Conservation (phyloP, 441 rosid species). For the Gossypium davidsonii region DNA sequence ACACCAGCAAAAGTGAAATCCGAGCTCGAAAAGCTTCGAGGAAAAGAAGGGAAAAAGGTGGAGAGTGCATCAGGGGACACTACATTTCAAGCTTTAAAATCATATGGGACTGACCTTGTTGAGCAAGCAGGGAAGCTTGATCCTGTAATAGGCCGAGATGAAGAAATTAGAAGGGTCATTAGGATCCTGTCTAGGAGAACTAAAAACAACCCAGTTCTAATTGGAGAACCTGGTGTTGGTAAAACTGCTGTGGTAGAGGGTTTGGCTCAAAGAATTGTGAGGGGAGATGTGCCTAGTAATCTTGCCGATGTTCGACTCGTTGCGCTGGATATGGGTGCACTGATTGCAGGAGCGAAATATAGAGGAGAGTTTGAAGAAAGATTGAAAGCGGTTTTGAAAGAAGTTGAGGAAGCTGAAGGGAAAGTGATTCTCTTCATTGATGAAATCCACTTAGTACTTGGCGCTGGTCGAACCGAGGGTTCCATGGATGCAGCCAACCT, state of each 20-base stretch:
- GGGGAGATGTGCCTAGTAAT: slow-evolving; percentile 85
- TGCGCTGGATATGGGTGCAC: slow-evolving; percentile 81
- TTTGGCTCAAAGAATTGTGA: slow-evolving; percentile 78
- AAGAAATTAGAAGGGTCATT: slow-evolving; percentile 75
- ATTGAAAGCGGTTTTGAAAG: slow-evolving; percentile 70
- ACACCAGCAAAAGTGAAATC: slow-evolving; percentile 46
- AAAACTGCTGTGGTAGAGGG: slow-evolving; percentile 96
- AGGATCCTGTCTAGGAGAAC: slow-evolving; percentile 80
- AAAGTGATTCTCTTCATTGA: slow-evolving; percentile 81
- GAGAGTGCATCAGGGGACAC: slow-evolving; percentile 85
- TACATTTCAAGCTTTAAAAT: slow-evolving; percentile 70
- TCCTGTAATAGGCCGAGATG: slow-evolving; percentile 84
- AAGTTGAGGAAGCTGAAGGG: slow-evolving; percentile 89
- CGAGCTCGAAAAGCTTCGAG: slow-evolving; percentile 81
- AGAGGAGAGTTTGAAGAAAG: slow-evolving; percentile 83
- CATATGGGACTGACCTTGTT: slow-evolving; percentile 83
- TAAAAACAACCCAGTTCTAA: slow-evolving; percentile 84
- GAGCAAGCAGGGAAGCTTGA: slow-evolving; percentile 94
- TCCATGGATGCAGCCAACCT: slow-evolving; percentile 95
- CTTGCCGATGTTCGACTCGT: slow-evolving; percentile 75
- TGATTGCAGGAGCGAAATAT: slow-evolving; percentile 81
- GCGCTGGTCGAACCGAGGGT: slow-evolving; percentile 77
- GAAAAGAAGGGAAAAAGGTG: slow-evolving; percentile 81
- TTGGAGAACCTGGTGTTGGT: slow-evolving; percentile 91
- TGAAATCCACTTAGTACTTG: slow-evolving; percentile 82